These are phyloP conservation scores for Claviceps fusiformis DNA, from an alignment of 2,329 filamentous ascomycete genomes.

Conservation along the genomic window DNA sequence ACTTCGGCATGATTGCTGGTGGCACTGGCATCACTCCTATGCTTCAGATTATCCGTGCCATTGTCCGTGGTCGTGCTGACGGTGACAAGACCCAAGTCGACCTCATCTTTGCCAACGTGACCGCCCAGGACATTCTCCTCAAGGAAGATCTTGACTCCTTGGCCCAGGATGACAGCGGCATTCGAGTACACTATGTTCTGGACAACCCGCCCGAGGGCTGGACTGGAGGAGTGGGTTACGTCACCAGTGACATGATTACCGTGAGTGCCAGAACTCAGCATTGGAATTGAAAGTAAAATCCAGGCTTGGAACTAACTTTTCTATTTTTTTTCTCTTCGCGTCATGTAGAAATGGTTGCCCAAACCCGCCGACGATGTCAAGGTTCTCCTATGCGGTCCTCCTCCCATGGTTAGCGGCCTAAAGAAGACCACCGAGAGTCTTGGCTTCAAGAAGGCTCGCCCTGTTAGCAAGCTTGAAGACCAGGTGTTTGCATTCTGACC, in stretches of 20 bases:
- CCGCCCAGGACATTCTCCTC: slow-evolving; percentile 80
- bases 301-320: not conserved
- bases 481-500: slow-evolving; percentile 84
- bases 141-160: slow-evolving; percentile 81
- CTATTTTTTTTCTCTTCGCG: not conserved
- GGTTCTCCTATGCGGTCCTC: slow-evolving; percentile 86
- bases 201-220: slow-evolving; percentile 91
- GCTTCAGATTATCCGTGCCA: slow-evolving; percentile 89
- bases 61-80: slow-evolving; percentile 63
- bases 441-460: slow-evolving; percentile 81
- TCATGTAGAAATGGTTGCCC: slow-evolving; percentile 53
- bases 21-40: slow-evolving; percentile 97
- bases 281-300: not conserved
- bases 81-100: slow-evolving; percentile 84
- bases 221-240: slow-evolving; percentile 87
- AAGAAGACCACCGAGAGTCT: slow-evolving; percentile 90
- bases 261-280: slow-evolving; percentile 28
- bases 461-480: slow-evolving; percentile 95
- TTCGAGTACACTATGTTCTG: slow-evolving; percentile 87
- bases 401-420: slow-evolving; percentile 90
- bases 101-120: slow-evolving; percentile 94
- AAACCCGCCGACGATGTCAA: slow-evolving; percentile 78
- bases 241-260: slow-evolving; percentile 91
- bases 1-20: slow-evolving; percentile 96
- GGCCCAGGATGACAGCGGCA: slow-evolving; percentile 60